Evolutionary conservation across 164 flowering plant genomes (phyloP).

Genomic region (Malania oleifera): DNA sequence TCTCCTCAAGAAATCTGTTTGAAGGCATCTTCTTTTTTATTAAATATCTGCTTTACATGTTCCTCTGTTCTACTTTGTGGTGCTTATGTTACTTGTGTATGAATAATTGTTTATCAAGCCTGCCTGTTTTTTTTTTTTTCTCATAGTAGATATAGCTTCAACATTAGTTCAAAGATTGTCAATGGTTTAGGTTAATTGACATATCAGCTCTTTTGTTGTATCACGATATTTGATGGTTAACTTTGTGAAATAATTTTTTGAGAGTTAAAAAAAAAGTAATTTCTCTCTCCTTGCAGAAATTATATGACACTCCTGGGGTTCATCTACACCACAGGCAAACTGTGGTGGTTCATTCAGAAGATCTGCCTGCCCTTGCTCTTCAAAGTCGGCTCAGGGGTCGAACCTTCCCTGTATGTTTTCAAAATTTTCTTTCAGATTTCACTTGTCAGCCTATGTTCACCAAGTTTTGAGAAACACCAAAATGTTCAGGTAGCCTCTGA

Average conservation of each 20-base stretch:
- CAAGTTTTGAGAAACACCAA: slow-evolving; percentile 12
- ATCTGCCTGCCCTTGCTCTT: slow-evolving; percentile 93
- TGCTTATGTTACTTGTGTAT: too few relatives aligned
- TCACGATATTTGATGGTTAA: neutral
- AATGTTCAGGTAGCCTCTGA: slow-evolving; percentile 24
- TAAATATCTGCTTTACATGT: neutral
- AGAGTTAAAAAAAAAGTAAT: slow-evolving; percentile 1
- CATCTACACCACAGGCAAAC: slow-evolving; percentile 99
- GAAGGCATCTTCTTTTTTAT: too few relatives aligned
- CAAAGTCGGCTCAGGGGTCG: slow-evolving; percentile 84
- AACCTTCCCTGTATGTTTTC: slow-evolving; percentile 53
- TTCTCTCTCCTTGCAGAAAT: slow-evolving; percentile 44
- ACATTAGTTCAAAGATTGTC: too few relatives aligned
- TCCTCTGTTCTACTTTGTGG: too few relatives aligned
- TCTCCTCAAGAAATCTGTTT: too few relatives aligned
- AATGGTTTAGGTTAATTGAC: too few relatives aligned
- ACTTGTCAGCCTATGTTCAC: neutral
- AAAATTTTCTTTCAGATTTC: neutral
- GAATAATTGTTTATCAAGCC: too few relatives aligned
- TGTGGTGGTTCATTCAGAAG: slow-evolving; percentile 84
- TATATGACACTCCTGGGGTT: slow-evolving; percentile 95
- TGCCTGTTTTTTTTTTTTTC: too few relatives aligned
- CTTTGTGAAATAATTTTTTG: neutral
- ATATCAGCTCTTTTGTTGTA: too few relatives aligned
- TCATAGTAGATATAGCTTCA: too few relatives aligned